phyloP scores from a whole-genome alignment of 2,329 filamentous ascomycete genomes.

The Alternaria brassicae region DNA sequence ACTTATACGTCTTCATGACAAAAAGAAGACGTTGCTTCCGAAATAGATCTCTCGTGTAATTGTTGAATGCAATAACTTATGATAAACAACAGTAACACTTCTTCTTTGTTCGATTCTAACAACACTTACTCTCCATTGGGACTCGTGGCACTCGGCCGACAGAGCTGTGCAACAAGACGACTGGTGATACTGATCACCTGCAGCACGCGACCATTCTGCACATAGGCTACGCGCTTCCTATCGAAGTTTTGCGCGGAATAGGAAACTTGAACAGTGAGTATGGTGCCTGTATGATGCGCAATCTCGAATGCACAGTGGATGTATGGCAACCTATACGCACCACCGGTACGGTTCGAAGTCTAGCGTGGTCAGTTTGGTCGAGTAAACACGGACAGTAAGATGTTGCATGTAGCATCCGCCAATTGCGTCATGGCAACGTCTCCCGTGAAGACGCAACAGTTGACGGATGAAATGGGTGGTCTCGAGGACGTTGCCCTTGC shows the following conservation, averaged over 20 bases:
- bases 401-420: conserved; percentile 18
- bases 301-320: neutral
- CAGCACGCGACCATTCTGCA: conserved; percentile 29
- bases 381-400: neutral
- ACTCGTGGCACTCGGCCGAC: conserved; percentile 12
- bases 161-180: conserved; percentile 16
- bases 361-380: neutral
- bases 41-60: conserved; percentile 13
- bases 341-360: neutral
- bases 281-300: neutral
- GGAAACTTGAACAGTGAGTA: conserved; percentile 4
- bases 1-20: conserved; percentile 10
- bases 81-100: too few relatives aligned
- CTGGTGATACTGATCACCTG: conserved; percentile 26
- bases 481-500: conserved; percentile 23
- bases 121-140: conserved; percentile 6
- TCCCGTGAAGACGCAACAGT: conserved; percentile 10
- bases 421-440: conserved; percentile 20
- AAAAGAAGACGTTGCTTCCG: neutral
- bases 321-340: neutral
- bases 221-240: conserved; percentile 14
- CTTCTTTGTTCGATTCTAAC: conserved; percentile 4
- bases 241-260: neutral
- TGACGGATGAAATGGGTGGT: conserved; percentile 6
- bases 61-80: too few relatives aligned